Base-by-base conservation (phyloP, 495 filamentous ascomycete genomes). In the Penicillium flavigenum region DNA sequence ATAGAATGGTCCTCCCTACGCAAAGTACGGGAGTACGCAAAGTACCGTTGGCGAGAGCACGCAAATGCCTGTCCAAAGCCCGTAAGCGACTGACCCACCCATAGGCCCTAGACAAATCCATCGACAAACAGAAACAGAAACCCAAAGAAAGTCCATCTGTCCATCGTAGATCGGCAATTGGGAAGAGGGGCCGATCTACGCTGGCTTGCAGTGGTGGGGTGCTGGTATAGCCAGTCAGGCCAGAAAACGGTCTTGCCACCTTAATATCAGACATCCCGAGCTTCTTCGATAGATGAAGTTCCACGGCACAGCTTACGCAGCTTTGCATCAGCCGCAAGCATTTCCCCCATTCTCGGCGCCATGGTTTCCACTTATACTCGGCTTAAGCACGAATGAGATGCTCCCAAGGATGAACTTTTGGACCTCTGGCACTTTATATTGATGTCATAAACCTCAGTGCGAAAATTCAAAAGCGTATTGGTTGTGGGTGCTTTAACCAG, bases 191-290 rank as follows among this genome's bases (percentile, higher is more conserved):
- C 47, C 17, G 31, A 50, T 50, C 39, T 11, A 44, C 39, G 17
- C n/a, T 47, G 52, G 52, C 43, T 47, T 47, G 6, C 16, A 17
- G 4, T 38, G 38, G 43, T 19, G 19, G 19, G 3, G 4, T 26
- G 27, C 6, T 14, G 5, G 27, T 3, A 44, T 29, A 50, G 57
- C 64, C 56, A 66, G 58, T 66, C 44, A 66, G 45, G 17, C n/a
- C 12, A 19, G 22, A n/a, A 20, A 47, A 22, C 8, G 52, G 42
- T 17, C 22, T 66, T 43, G 61, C 64, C 64, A 66, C 64, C 26
- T 38, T 41, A 39, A 47, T 38, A 17, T 58, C 27, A 26, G 45
- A 29, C 34, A 44, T 14, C 24, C 27, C 31, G 1, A n/a, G 12
- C 20, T 24, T 24, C 31, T 24, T 46, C 11, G 14, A 31, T 9